phyloP scores from a whole-genome alignment of 1,139 yeast genomes.

The Magnusiomyces sp. region DNA sequence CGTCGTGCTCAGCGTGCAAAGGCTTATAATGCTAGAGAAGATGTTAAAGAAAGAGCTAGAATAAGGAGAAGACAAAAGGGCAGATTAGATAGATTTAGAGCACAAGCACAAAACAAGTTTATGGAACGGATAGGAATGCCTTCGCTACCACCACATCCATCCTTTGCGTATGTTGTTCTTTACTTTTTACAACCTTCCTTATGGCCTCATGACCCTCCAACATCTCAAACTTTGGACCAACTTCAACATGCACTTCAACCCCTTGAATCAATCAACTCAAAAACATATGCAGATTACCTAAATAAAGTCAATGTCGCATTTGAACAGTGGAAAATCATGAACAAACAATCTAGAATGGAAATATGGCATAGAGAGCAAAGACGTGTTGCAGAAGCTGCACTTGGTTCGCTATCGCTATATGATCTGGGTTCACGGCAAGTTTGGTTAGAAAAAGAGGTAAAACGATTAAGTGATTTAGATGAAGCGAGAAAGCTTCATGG shows the following conservation, averaged over 20 bases:
- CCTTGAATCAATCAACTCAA: not conserved
- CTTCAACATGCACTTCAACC: conserved; percentile 22
- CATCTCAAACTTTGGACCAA: conserved; percentile 34
- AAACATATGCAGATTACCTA: conserved; percentile 14
- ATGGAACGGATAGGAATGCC: conserved; percentile 35
- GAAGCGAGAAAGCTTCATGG: not conserved
- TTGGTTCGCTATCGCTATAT: conserved; percentile 35
- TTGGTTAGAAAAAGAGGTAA: conserved; percentile 32
- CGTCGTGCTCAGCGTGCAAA: conserved; percentile 36
- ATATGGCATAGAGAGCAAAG: conserved; percentile 40
- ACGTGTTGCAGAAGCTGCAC: conserved; percentile 38
- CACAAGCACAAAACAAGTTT: conserved; percentile 31
- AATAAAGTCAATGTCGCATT: conserved; percentile 35
- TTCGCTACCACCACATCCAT: conserved; percentile 35
- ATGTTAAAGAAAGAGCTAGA: conserved; percentile 38
- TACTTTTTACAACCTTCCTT: conserved; percentile 37
- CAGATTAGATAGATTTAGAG: conserved; percentile 31
- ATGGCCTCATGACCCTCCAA: conserved; percentile 47
- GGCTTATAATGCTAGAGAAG: conserved; percentile 39
- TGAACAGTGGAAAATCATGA: conserved; percentile 37
- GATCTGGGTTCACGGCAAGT: conserved; percentile 37
- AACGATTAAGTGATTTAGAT: conserved; percentile 13
- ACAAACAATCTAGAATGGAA: conserved; percentile 30
- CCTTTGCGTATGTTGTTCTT: conserved; percentile 41
- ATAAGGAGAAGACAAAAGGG: conserved; percentile 35